These are phyloP conservation scores for Starmerella apis DNA, from an alignment of 805 yeast species.

Conservation along the genomic window DNA sequence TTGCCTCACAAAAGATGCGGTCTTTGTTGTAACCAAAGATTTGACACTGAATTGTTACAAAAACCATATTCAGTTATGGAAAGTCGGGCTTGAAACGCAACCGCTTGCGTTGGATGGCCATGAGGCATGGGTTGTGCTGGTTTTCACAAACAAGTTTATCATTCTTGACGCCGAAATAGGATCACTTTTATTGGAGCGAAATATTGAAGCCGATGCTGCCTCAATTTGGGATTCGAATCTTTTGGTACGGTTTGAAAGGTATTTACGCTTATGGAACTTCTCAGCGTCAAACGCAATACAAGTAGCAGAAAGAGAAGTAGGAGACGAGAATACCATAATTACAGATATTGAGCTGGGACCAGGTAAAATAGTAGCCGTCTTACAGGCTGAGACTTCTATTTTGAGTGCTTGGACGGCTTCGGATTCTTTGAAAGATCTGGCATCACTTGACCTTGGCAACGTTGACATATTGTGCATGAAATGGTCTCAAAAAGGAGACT, in stretches of 20 bases:
- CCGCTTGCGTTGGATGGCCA: background rate
- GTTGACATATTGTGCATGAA: background rate
- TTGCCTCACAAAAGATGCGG: background rate
- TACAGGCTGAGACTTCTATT: background rate
- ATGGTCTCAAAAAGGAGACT: conserved; percentile 1
- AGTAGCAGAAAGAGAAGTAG: background rate
- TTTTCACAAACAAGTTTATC: background rate
- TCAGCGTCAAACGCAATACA: background rate
- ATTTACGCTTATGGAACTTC: background rate
- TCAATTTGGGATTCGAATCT: background rate
- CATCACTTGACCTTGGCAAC: background rate
- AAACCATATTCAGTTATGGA: background rate
- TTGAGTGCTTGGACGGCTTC: background rate
- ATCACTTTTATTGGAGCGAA: background rate
- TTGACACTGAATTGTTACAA: background rate
- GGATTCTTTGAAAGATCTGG: background rate
- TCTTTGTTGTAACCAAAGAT: background rate
- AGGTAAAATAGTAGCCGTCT: background rate
- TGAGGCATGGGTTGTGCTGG: background rate
- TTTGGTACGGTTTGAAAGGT: background rate
- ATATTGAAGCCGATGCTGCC: background rate
- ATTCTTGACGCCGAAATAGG: background rate
- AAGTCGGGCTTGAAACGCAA: background rate
- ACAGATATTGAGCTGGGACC: background rate
- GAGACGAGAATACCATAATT: background rate